Base-by-base conservation (phyloP, 805 yeast genomes). In the Nakazawaea wyomingensis region DNA sequence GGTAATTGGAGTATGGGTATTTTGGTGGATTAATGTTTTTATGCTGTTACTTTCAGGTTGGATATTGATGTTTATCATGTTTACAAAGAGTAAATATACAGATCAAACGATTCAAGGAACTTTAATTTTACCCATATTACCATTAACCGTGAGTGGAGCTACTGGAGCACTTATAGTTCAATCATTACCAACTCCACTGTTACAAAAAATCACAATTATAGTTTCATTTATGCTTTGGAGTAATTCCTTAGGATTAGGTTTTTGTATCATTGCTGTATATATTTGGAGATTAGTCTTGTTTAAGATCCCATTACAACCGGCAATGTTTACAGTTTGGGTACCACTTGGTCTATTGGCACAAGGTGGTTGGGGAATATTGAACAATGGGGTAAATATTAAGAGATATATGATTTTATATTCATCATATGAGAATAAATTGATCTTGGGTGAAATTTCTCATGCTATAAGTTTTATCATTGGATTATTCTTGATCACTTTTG, bases 291-390 rank as follows among this genome's bases (percentile, higher is more conserved):
- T 85, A 19, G 57, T 81, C 19, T 61, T 78, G 2, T 66, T 72
- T 54, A 80, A 80, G 50, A 60, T 81, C 20, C 90, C 95, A 2
- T 63, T 71, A 5, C 71, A 78, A 44, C 57, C 61, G 8, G 50
- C 53, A 9, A 71, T 83, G 2, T 82, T 82, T 55, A 72, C 89
- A n/a, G 63, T 78, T 37, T 86, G 88, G 55, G 71, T 87, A 41
- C 89, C 95, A 1, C 66, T 88, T 36, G 96, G 96, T 6, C 81
- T 90, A 33, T 59, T 85, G 55, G 96, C 96, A 16, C 96, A 89
- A 61, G 95, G 93, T 1, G 74, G 86, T 2, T 85, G 69, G 59
- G 85, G 85, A 2, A 70, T 85, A 11, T 60, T 81, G 48, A 59
- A 75, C 39, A 64, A 79, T 48, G 82, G 86, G 6, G 53, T 61